These are phyloP conservation scores for Pseudocercospora pini-densiflorae DNA, from an alignment of 2,329 filamentous ascomycete genomes.

Conservation along the genomic window DNA sequence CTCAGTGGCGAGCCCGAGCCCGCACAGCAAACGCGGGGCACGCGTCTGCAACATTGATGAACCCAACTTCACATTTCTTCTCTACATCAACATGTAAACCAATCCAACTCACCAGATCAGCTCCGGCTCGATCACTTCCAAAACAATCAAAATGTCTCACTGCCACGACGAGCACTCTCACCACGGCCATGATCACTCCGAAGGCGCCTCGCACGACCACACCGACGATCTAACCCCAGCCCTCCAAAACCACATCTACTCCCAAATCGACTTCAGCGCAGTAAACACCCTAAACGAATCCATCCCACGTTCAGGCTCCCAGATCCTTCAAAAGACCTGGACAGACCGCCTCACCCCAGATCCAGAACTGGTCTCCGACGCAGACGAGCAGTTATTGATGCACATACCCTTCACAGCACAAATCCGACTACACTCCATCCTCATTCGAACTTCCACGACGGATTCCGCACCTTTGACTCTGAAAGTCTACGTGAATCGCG, in stretches of 20 bases:
- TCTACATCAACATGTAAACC: conserved; percentile 16
- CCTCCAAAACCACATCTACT: conserved; percentile 86
- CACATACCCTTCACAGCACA: conserved; percentile 93
- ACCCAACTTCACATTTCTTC: not conserved
- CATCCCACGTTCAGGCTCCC: conserved; percentile 67
- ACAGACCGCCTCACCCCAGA: conserved; percentile 71
- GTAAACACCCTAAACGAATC: conserved; percentile 87
- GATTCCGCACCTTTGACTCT: conserved; percentile 77
- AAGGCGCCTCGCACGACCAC: conserved; percentile 76
- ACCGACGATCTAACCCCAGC: conserved; percentile 91
- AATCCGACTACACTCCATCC: conserved; percentile 86
- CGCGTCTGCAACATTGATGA: conserved; percentile 4
- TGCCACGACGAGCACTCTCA: conserved; percentile 54
- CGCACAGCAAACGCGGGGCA: no score
- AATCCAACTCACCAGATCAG: conserved; percentile 6
- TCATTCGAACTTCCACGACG: conserved; percentile 77
- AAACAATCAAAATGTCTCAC: conserved; percentile 44
- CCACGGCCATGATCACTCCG: conserved; percentile 55
- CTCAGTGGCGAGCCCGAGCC: no score
- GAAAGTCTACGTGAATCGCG: conserved; percentile 82
- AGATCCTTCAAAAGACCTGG: conserved; percentile 90
- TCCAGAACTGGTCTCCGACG: conserved; percentile 82
- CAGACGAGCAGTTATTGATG: conserved; percentile 93
- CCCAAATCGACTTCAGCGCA: conserved; percentile 86
- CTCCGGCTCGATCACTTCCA: conserved; percentile 13